Evolutionary conservation across 2,329 filamentous ascomycete species (phyloP), one percentile per base, ranked within the genome.

Genomic region (Xylaria polymorpha): DNA sequence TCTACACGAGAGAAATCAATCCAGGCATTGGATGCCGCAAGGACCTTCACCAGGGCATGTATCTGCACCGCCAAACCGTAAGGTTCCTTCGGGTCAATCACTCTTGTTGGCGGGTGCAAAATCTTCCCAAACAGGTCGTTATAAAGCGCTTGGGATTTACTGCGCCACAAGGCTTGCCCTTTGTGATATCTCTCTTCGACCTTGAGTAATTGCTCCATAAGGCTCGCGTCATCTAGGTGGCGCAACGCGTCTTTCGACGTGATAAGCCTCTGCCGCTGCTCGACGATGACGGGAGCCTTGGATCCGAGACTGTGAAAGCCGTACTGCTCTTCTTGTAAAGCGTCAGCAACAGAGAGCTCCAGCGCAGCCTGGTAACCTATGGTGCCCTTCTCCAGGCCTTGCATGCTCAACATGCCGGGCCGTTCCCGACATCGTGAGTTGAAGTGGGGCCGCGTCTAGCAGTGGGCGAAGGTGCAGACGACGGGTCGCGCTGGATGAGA

Each of bases 1-100:
- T 93, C 91, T 7, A 93, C 89, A 39, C 90, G 85, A 22, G 90
- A 91, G 72, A 94, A 91, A 78, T 94, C 91, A 61, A 91, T 86
- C 91, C 91, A 94, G 55, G 92, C 86, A 65, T 91, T 90, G 63
- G 89, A 85, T 8, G 87, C 81, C 0, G 86, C 87, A 53, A 94
- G 83, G 10, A 91, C 86, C 76, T 88, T 88, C 55, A 93, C 84
- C 20, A 94, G 80, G 4, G 89, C 87, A 72, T 90, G 85, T 65
- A 93, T 92, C 76, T 94, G 91, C 43, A 92, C 89, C 51, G 90
- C 85, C 22, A 94, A 81, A 63, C 90, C 87, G 74, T 88, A 86
- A 4, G 86, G 87, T 74, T 91, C 86, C 37, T 84, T 82, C 75
- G 81, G 85, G 80, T 87, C 90, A 69, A 86, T 86, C 66, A 85